These are phyloP conservation scores for Cutaneotrichosporon spelunceum DNA, from an alignment of 1,284 basidiomycete species.

Conservation along the genomic window DNA sequence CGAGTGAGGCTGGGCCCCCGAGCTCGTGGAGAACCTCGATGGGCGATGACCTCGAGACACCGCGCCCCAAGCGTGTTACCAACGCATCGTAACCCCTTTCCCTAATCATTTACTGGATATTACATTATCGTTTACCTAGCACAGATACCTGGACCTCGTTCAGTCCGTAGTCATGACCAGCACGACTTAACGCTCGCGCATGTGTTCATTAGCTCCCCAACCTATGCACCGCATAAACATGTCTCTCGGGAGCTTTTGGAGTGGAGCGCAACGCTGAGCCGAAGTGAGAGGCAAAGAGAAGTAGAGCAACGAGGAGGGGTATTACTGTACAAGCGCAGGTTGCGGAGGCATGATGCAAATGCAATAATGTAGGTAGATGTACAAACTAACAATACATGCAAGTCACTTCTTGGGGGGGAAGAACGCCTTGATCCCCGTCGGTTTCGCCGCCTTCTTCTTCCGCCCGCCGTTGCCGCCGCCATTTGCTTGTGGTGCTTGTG, in stretches of 20 bases:
- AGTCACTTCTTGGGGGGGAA: constrained; percentile 54
- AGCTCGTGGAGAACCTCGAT: constrained; percentile 16
- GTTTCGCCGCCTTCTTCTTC: constrained; percentile 40
- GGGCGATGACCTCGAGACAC: constrained; percentile 10
- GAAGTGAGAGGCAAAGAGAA: no score
- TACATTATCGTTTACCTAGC: constrained; percentile 1
- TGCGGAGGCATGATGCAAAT: background rate
- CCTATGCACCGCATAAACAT: constrained; percentile 5
- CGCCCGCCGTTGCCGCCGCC: constrained; percentile 10
- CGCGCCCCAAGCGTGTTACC: constrained; percentile 20
- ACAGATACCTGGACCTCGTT: constrained; percentile 3
- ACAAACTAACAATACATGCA: background rate
- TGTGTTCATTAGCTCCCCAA: background rate
- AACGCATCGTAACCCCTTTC: constrained; percentile 15
- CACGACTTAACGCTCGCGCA: constrained; percentile 1
- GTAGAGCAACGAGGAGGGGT: background rate
- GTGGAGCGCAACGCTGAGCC: no score
- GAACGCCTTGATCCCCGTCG: constrained; percentile 71
- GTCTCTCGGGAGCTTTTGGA: background rate
- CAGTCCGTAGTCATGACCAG: background rate
- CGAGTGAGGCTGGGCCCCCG: constrained; percentile 19
- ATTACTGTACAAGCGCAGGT: no score
- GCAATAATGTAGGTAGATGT: background rate
- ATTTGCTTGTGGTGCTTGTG: background rate
- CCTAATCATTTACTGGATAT: background rate